Evolutionary conservation across 345 rosid genomes (phyloP).

Genomic region (Brassica nigra): DNA sequence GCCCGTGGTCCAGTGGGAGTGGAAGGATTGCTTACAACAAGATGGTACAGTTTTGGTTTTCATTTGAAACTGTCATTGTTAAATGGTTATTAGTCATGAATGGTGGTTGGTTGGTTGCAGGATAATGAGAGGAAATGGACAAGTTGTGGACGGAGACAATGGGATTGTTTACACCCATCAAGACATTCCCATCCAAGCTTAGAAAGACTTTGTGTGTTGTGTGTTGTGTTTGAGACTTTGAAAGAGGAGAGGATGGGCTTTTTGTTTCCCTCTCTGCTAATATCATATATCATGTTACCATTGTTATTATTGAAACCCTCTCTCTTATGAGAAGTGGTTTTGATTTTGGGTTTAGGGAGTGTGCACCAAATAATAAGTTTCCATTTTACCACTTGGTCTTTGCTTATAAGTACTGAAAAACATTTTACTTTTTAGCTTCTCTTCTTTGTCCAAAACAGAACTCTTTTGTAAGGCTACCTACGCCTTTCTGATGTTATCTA

Average conservation of each 20-base stretch:
- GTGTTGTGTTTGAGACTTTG: slow-evolving; percentile 24
- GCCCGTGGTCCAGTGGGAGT: slow-evolving; percentile 99
- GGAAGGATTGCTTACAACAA: slow-evolving; percentile 90
- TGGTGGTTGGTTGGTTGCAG: slow-evolving; percentile 47
- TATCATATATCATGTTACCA: slow-evolving; percentile 22
- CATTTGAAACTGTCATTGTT: neutral
- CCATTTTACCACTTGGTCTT: slow-evolving; percentile 25
- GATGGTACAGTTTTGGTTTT: slow-evolving; percentile 60
- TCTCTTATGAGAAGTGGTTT: slow-evolving; percentile 43
- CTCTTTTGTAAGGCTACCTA: slow-evolving; percentile 21
- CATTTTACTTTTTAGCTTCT: slow-evolving; percentile 25
- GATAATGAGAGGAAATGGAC: slow-evolving; percentile 91
- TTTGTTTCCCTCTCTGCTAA: slow-evolving; percentile 37
- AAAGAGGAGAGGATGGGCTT: slow-evolving; percentile 39
- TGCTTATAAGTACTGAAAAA: slow-evolving; percentile 34
- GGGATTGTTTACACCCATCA: slow-evolving; percentile 71
- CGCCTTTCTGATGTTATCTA: slow-evolving; percentile 3
- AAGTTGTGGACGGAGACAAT: slow-evolving; percentile 90
- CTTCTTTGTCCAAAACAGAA: slow-evolving; percentile 5
- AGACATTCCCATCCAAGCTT: slow-evolving; percentile 49
- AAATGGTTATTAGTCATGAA: neutral
- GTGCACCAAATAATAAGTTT: slow-evolving; percentile 35
- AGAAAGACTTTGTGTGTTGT: slow-evolving; percentile 9
- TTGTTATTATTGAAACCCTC: slow-evolving; percentile 35
- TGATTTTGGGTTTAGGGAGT: slow-evolving; percentile 36